These are phyloP conservation scores for Apodospora peruviana DNA, from an alignment of 495 filamentous ascomycete species.

Conservation along the genomic window DNA sequence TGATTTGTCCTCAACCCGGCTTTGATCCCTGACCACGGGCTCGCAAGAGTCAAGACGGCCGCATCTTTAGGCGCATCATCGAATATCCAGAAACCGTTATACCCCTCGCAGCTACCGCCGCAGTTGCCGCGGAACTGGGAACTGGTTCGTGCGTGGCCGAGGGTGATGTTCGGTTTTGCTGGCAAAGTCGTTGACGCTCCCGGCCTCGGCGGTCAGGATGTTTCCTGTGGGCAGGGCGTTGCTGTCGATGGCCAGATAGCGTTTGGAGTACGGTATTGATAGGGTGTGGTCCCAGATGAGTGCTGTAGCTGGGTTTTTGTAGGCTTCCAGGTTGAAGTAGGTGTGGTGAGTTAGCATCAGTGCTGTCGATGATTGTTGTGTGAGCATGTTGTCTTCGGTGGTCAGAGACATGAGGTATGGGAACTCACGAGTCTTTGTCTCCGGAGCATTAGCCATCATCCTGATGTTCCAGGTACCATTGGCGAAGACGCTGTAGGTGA, in stretches of 20 bases:
- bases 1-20: constrained; percentile 65
- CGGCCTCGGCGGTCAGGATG: constrained; percentile 47
- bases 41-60: constrained; percentile 49
- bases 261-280: constrained; percentile 60
- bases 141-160: constrained; percentile 54
- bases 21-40: constrained; percentile 54
- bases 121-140: constrained; percentile 53
- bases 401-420: background rate
- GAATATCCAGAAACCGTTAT: constrained; percentile 65
- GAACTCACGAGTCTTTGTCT: constrained; percentile 37
- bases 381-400: no score
- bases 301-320: constrained; percentile 46
- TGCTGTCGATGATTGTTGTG: constrained; percentile 20
- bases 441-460: constrained; percentile 35
- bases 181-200: constrained; percentile 62
- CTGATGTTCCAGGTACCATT: constrained; percentile 39
- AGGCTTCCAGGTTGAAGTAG: constrained; percentile 80
- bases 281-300: constrained; percentile 61
- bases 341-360: constrained; percentile 69
- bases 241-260: constrained; percentile 57
- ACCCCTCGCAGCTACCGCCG: constrained; percentile 62
- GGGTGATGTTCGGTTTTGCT: constrained; percentile 42
- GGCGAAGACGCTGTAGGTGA: constrained; percentile 54
- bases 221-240: constrained; percentile 64
- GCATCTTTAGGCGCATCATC: constrained; percentile 52